Evolutionary conservation across 331 rosid species (phyloP), one percentile per base, ranked within the genome.

Genomic region (Rhamnella rubrinervis): DNA sequence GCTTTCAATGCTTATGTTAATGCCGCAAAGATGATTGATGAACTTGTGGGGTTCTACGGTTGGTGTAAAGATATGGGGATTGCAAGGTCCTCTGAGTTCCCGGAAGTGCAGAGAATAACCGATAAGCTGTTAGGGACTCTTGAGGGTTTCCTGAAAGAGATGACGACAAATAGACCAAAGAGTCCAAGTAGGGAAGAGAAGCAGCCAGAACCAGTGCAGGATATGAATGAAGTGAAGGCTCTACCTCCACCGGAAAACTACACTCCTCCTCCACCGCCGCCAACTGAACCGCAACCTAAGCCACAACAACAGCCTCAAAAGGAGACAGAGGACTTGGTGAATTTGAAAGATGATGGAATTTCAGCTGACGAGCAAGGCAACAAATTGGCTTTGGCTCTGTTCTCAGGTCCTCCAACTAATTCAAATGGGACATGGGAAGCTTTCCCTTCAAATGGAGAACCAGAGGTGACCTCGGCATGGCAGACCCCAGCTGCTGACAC

Each of bases 301-400:
- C 74, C 80, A 7, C 78, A 80, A 25, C 66, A 68, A 49, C 78
- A 71, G 59, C 20, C 66, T 73, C 81, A 75, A 59, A 76, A 75
- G 46, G 88, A 55, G 87, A 77, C 85, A 1, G 84, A 75, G 76
- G 96, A 90, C 69, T 79, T 90, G 77, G 90, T 92, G 71, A 82
- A 88, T 78, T 79, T 92, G 47, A 88, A 77, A 81, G 96, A 88
- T 26, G 83, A 84, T 17, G 85, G 81, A 17, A 55, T 75, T 31
- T 80, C 89, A 15, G 96, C 96, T 26, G 91, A 89, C 61, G 96
- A 84, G 71, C 93, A 93, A 76, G 98, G 93, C 26, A 88, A 90
- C 59, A 88, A 80, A 70, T 71, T 90, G 51, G 97, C 96, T 37
- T 62, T 93, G 79, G 93, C 96, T 66, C 76, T 93, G 83, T 90